phyloP scores from a whole-genome alignment of 176 grass and related monocot species.

The Poa pratensis region DNA sequence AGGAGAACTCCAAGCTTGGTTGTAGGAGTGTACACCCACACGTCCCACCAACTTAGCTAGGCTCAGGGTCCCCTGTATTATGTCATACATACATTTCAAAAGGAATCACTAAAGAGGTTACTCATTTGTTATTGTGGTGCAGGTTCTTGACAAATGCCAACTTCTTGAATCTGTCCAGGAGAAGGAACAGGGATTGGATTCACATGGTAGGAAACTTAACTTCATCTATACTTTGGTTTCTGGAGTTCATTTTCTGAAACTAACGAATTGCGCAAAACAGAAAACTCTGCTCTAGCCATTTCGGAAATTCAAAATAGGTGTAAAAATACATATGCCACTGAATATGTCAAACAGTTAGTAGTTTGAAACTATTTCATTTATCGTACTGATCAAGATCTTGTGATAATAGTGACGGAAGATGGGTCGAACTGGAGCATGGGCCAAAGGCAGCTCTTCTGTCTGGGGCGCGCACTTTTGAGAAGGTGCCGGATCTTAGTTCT shows the following conservation, averaged over 20 bases:
- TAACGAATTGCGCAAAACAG: not conserved
- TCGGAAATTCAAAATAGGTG: not conserved
- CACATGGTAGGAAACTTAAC: conserved; percentile 60
- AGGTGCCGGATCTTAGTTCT: conserved; percentile 73
- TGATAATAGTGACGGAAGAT: conserved; percentile 67
- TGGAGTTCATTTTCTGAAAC: not conserved
- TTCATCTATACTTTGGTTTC: conserved; percentile 7
- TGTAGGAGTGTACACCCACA: not conserved
- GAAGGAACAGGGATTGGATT: conserved; percentile 78
- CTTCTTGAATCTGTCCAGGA: conserved; percentile 18
- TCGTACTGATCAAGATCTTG: conserved; percentile 58
- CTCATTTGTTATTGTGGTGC: not conserved
- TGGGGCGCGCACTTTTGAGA: conserved; percentile 81
- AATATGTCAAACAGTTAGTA: not conserved
- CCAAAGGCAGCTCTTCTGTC: conserved; percentile 89
- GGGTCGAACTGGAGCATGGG: conserved; percentile 99
- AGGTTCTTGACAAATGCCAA: conserved; percentile 93
- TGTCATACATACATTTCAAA: not conserved
- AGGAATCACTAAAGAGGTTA: not conserved
- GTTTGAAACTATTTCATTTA: conserved; percentile 23
- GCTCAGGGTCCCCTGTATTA: not conserved
- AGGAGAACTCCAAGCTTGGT: not conserved
- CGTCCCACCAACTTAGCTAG: not conserved
- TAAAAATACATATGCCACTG: not conserved
- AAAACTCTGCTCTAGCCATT: conserved; percentile 14